Percentiles rank a stretch among this genome's conserved stretches.
Evolutionary conservation across 2,329 filamentous ascomycete genomes (phyloP).

Genomic region (Ophiostoma sp.): DNA sequence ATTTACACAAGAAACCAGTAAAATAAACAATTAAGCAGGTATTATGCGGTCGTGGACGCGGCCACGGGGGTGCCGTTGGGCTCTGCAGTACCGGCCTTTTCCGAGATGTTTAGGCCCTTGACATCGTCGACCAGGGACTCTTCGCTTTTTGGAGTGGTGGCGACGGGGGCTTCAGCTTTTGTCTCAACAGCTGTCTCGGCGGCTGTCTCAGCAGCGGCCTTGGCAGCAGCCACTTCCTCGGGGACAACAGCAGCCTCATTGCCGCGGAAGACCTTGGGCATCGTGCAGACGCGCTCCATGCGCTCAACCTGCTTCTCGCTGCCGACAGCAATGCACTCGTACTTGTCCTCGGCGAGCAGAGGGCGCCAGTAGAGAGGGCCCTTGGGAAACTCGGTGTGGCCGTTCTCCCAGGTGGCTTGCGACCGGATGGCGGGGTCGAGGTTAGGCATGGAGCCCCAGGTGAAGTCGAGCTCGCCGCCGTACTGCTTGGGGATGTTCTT

Average conservation of each 20-base stretch:
- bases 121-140: conserved; percentile 16
- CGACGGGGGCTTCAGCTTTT: conserved; percentile 8
- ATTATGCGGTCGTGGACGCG: not conserved
- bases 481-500: conserved; percentile 84
- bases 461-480: conserved; percentile 78
- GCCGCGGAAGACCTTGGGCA: conserved; percentile 41
- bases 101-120: conserved; percentile 22
- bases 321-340: conserved; percentile 53
- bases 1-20: not conserved
- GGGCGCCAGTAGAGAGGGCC: conserved; percentile 56
- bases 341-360: conserved; percentile 39
- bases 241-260: conserved; percentile 18
- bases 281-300: conserved; percentile 46
- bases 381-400: conserved; percentile 47
- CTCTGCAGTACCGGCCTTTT: conserved; percentile 20
- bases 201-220: conserved; percentile 15
- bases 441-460: conserved; percentile 68
- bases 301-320: conserved; percentile 42
- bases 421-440: conserved; percentile 59
- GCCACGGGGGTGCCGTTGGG: conserved; percentile 8
- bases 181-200: not conserved
- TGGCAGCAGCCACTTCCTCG: conserved; percentile 16
- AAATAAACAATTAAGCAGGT: not conserved
- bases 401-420: conserved; percentile 49
- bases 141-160: not conserved